Percentiles rank a stretch among this genome's conserved stretches.
Evolutionary conservation across 2,329 filamentous ascomycete genomes (phyloP).

Genomic region (Claviceps purpurea): DNA sequence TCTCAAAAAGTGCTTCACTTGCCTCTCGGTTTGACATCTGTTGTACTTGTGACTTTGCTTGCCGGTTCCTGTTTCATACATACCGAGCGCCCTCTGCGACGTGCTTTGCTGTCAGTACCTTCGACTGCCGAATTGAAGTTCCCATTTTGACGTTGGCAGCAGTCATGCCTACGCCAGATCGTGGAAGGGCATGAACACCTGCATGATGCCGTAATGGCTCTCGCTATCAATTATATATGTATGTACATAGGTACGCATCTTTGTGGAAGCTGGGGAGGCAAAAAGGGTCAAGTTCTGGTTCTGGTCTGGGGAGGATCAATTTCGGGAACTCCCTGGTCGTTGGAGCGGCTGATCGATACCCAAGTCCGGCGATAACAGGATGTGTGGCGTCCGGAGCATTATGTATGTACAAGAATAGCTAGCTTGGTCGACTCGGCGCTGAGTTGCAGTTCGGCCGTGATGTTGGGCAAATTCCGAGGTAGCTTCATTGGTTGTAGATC

Average conservation of each 20-base stretch:
- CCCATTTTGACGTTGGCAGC: background rate
- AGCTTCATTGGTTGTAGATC: background rate
- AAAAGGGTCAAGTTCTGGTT: background rate
- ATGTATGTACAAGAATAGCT: background rate
- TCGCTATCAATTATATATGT: slow-evolving; percentile 2
- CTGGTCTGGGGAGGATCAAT: background rate
- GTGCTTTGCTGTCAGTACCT: background rate
- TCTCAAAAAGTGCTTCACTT: background rate
- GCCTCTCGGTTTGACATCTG: background rate
- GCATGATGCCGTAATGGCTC: slow-evolving; percentile 3
- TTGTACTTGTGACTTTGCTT: no score
- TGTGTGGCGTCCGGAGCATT: background rate
- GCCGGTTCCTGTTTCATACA: background rate
- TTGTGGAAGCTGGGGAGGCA: no score
- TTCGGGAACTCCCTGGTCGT: background rate
- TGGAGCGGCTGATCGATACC: background rate
- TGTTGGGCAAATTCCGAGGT: background rate
- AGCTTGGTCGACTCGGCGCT: background rate
- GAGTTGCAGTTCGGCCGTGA: background rate
- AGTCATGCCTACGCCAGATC: background rate
- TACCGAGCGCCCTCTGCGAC: background rate
- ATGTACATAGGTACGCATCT: no score
- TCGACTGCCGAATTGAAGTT: background rate
- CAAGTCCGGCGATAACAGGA: background rate
- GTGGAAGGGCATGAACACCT: background rate